Percentiles rank a stretch among this genome's conserved stretches.
These are phyloP conservation scores for Imleria badia DNA, from an alignment of 768 basidiomycete species.

Conservation along the genomic window DNA sequence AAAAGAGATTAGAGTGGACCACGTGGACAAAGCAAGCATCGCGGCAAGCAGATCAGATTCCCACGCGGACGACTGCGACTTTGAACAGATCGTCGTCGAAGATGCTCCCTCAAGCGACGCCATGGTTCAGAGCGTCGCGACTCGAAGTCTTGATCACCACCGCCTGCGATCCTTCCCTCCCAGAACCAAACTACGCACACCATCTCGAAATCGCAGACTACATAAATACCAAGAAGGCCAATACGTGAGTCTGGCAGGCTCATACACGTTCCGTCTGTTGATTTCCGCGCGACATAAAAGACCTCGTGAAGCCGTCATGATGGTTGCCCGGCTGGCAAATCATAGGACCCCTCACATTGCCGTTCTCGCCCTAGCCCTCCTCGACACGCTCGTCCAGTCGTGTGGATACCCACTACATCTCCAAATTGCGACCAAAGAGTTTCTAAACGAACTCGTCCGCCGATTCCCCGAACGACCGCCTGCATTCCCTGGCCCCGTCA, in stretches of 20 bases:
- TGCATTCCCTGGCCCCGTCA: constrained; percentile 90
- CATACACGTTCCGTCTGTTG: too few relatives aligned
- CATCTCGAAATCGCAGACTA: constrained; percentile 94
- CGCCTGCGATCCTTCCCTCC: constrained; percentile 82
- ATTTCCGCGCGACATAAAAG: constrained; percentile 38
- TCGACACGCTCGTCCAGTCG: constrained; percentile 90
- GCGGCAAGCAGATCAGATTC: neutral
- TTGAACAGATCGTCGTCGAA: neutral
- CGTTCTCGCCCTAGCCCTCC: constrained; percentile 78
- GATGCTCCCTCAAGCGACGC: constrained; percentile 54
- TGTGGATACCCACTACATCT: constrained; percentile 98
- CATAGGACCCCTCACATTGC: constrained; percentile 92
- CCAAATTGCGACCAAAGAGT: constrained; percentile 96
- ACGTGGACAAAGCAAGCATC: constrained; percentile 1
- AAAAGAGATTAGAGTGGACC: neutral
- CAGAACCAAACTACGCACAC: constrained; percentile 87
- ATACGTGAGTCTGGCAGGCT: constrained; percentile 85
- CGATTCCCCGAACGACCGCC: constrained; percentile 98
- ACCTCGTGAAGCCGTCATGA: constrained; percentile 89
- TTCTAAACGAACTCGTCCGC: constrained; percentile 96
- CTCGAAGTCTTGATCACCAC: constrained; percentile 74
- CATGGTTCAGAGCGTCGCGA: constrained; percentile 57
- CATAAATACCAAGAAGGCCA: constrained; percentile 94
- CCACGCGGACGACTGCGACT: neutral
- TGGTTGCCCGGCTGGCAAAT: constrained; percentile 80